Base-by-base conservation (phyloP, 495 filamentous ascomycete species). In the Xylaria flabelliformis region DNA sequence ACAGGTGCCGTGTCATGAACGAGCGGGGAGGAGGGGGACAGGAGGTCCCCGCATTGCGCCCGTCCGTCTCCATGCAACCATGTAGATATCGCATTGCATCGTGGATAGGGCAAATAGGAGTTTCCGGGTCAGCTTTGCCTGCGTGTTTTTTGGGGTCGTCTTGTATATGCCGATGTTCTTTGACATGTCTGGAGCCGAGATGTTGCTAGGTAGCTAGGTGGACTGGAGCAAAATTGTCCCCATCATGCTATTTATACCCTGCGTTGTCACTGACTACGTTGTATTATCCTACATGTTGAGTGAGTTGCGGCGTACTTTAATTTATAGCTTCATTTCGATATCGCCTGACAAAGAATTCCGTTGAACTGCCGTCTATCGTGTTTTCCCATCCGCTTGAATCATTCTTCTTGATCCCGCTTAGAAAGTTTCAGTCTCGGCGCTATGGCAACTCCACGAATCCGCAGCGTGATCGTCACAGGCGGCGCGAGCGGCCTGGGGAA, bases 401-500 rank as follows among this genome's bases (percentile, higher is more conserved):
- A n/a, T n/a, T n/a, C n/a, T n/a, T n/a, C n/a, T n/a, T n/a, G n/a
- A 7, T 41, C 39, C 9, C 9, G 9, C 10, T 41, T 41, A 41
- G 39, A 41, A 41, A 41, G 39, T 41, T 29, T 42, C 39, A 42
- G 10, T 13, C 3, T n/a, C 39, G n/a, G n/a, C 41, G 19, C 8
- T 13, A 66, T 32, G 63, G 15, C 34, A 10, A 10, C 17, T 6
- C 64, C 24, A 4, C 12, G 32, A 17, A 2, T 15, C 34, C 65
- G 65, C 32, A 75, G 74, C 19, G 72, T 82, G 44, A 75, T 85
- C 61, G 75, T 85, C 3, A 85, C 81, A 3, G 88, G 88, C 69
- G 88, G 87, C 61, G 83, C 83, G 21, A 86, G 85, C 63, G 88
- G 87, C 15, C 88, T 90, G 41, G 88, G 88, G 4, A 82, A 88